phyloP scores from a whole-genome alignment of 495 filamentous ascomycete genomes.

The Cetradonia linearis region DNA sequence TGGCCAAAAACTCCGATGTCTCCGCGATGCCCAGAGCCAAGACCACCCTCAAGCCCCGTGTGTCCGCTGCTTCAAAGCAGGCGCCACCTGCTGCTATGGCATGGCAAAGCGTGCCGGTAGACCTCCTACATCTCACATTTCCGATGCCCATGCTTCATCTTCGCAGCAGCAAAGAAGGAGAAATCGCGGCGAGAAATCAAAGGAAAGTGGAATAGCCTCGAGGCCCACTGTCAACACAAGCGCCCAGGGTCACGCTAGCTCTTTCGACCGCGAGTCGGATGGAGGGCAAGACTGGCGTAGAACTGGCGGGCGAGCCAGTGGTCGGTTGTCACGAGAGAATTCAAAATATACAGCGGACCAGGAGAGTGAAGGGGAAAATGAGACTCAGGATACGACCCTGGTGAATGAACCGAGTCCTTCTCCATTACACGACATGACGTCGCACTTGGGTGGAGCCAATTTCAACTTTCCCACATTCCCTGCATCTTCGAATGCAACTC shows the following conservation, averaged over 20 bases:
- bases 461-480: not conserved
- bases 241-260: not conserved
- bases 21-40: constrained; percentile 6
- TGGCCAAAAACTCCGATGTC: constrained; percentile 22
- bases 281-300: not conserved
- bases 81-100: constrained; percentile 10
- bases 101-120: constrained; percentile 10
- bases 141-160: not conserved
- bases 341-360: not conserved
- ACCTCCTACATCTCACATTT: not conserved
- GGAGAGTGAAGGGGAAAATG: constrained; percentile 9
- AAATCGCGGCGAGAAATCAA: not conserved
- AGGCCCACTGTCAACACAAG: not conserved
- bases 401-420: not conserved
- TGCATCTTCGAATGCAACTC: not conserved
- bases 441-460: not conserved
- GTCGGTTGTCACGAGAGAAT: not conserved
- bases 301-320: not conserved
- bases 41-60: not conserved
- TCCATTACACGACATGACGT: not conserved
- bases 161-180: not conserved
- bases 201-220: not conserved
- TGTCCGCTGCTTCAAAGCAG: constrained; percentile 9
- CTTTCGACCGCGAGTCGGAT: not conserved
- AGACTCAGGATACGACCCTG: not conserved